Evolutionary conservation across 768 basidiomycete genomes (phyloP).

Genomic region (Auriscalpium orientale): DNA sequence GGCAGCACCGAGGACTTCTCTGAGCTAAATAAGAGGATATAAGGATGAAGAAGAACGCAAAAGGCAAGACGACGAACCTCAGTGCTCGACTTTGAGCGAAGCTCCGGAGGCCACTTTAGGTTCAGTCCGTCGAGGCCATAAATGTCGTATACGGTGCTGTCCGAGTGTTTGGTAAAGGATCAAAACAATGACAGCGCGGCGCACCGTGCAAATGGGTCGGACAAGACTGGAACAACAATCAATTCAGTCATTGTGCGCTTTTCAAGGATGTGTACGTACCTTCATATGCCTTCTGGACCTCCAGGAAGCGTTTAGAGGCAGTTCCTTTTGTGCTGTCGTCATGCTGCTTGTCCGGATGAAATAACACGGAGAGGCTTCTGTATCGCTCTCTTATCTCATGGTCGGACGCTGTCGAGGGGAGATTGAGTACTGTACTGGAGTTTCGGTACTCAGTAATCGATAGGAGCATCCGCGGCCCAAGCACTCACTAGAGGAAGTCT

Average conservation of each 20-base stretch:
- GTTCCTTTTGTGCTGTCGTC: constrained; percentile 46
- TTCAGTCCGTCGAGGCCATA: constrained; percentile 31
- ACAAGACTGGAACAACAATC: constrained; percentile 7
- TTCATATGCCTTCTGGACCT: constrained; percentile 81
- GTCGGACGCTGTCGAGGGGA: constrained; percentile 54
- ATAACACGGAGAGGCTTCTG: constrained; percentile 61
- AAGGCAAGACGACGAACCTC: constrained; percentile 31
- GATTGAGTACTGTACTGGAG: constrained; percentile 59
- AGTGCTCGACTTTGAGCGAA: constrained; percentile 37
- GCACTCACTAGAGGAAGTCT: constrained; percentile 16
- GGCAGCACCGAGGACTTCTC: constrained; percentile 32
- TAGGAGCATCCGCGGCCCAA: neutral
- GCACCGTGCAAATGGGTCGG: constrained; percentile 16
- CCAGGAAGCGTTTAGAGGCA: constrained; percentile 62
- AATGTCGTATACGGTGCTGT: constrained; percentile 15
- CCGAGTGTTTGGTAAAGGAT: neutral
- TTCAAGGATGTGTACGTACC: constrained; percentile 29
- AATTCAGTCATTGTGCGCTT: neutral
- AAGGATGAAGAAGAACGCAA: neutral
- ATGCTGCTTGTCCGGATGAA: constrained; percentile 81
- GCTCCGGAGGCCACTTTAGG: constrained; percentile 36
- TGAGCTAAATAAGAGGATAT: constrained; percentile 30
- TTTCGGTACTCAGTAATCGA: neutral
- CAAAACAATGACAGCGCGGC: neutral
- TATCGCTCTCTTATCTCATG: constrained; percentile 72